phyloP scores from a whole-genome alignment of 1,139 yeast species.

The Meyerozyma athensensis region DNA sequence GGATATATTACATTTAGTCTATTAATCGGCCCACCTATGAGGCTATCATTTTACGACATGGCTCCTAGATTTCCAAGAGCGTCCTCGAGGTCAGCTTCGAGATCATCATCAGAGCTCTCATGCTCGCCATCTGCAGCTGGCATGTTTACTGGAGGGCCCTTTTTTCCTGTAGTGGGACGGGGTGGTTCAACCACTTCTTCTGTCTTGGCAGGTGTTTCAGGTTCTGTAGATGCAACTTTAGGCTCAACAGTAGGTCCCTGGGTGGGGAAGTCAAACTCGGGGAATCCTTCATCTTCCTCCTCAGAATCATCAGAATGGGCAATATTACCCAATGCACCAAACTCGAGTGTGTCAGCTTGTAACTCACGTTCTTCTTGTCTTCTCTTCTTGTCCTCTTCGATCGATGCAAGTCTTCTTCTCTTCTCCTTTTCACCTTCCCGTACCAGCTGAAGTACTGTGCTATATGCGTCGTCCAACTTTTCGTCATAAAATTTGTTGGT shows the following conservation, averaged over 20 bases:
- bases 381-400: constrained; percentile 7
- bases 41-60: constrained; percentile 1
- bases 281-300: constrained; percentile 2
- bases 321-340: constrained; percentile 8
- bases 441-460: constrained; percentile 31
- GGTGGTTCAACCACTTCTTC: neutral
- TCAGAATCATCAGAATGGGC: constrained; percentile 1
- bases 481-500: constrained; percentile 21
- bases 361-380: constrained; percentile 14
- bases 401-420: constrained; percentile 14
- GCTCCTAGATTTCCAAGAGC: constrained; percentile 1
- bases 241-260: neutral
- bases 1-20: too few species aligned
- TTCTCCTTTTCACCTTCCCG: constrained; percentile 28
- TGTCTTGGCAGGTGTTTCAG: neutral
- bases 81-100: constrained; percentile 1
- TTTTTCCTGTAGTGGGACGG: constrained; percentile 1
- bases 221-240: neutral
- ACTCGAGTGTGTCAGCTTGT: constrained; percentile 10
- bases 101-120: neutral
- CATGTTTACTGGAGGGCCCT: neutral
- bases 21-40: too few species aligned
- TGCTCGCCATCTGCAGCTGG: neutral
- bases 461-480: constrained; percentile 31
- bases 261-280: constrained; percentile 1